These are phyloP conservation scores for Gypsophila paniculata DNA, from an alignment of 179 eudicot species.

Conservation along the genomic window DNA sequence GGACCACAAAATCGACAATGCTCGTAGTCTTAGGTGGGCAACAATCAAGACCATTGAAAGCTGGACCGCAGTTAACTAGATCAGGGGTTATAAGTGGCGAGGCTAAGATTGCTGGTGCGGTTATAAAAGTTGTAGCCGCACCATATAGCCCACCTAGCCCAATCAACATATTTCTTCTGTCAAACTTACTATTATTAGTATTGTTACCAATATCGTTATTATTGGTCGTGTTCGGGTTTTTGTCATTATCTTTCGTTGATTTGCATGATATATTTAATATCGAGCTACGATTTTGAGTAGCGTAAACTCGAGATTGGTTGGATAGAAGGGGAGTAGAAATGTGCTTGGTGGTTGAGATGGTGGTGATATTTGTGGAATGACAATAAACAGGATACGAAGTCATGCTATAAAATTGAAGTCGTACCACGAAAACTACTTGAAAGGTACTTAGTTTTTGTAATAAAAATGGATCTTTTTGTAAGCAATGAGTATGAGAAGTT, in stretches of 20 bases:
- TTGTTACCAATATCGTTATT: not conserved
- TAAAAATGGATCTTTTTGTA: too few relatives aligned
- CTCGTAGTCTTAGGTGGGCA: constrained; percentile 51
- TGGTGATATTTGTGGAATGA: constrained; percentile 21
- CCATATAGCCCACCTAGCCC: constrained; percentile 64
- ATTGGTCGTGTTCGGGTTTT: constrained; percentile 19
- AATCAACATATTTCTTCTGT: constrained; percentile 51
- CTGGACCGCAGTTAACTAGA: constrained; percentile 45
- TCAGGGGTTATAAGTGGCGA: constrained; percentile 52
- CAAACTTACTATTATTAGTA: constrained; percentile 27
- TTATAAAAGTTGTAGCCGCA: constrained; percentile 36
- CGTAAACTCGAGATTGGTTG: constrained; percentile 30
- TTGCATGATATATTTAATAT: constrained; percentile 31
- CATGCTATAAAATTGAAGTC: constrained; percentile 19
- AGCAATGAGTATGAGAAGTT: too few relatives aligned
- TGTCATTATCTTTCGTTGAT: constrained; percentile 22
- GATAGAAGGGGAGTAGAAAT: constrained; percentile 23
- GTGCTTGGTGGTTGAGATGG: constrained; percentile 20
- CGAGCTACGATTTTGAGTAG: constrained; percentile 13
- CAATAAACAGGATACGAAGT: constrained; percentile 25
- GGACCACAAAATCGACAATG: constrained; percentile 41
- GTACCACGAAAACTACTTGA: too few relatives aligned
- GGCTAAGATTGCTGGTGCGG: constrained; percentile 31
- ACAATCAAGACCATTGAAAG: constrained; percentile 47
- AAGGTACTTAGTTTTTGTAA: too few relatives aligned